Evolutionary conservation across 352 stramenopile species (phyloP), one percentile per base, ranked within the genome.

Genomic region (Saprolegnia diclina): DNA sequence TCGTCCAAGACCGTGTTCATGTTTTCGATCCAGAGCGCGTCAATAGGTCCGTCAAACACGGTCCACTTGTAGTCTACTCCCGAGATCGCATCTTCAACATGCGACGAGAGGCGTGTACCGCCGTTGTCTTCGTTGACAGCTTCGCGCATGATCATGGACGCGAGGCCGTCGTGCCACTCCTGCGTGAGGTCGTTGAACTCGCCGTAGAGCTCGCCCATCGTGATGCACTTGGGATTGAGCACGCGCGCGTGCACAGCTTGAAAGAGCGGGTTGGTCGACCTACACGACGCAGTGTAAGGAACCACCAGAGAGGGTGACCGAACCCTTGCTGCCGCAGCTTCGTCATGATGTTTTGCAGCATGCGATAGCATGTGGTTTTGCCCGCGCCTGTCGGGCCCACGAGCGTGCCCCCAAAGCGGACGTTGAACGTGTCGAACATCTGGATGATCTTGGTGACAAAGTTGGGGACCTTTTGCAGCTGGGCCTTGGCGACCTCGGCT

Each of bases 1-100:
- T 98, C 92, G 68, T 98, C 92, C 6, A 98, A 72, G 0, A 98
- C 92, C 1, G 92, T 98, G 78, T 98, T 98, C 90, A 98, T 96
- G 74, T 98, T 97, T 72, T 98, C 92, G 46, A 98, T 98, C 92
- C 92, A 98, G 9, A 97, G 74, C n/a, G 92, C 89, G 72, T 98
- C 92, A 59, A 98, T 97, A 11, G 92, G 92, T 1, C 92, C 92
- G 67, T 98, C 92, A 40, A 98, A 98, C 5, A 98, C 85, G 0
- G 87, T 97, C 92, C 92, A 98, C 53, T 88, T 90, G 37, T 81
- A 77, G 44, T 94, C 82, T 72, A 22, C 40, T 4, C 52, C 24
- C n/a, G n/a, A n/a, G n/a, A n/a, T n/a, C n/a, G n/a, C n/a, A n/a
- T n/a, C n/a, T n/a, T n/a, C n/a, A n/a, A n/a, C n/a, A n/a, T n/a